Base-by-base conservation (phyloP, 805 yeast species). In the Schwanniomyces vanrijiae region DNA sequence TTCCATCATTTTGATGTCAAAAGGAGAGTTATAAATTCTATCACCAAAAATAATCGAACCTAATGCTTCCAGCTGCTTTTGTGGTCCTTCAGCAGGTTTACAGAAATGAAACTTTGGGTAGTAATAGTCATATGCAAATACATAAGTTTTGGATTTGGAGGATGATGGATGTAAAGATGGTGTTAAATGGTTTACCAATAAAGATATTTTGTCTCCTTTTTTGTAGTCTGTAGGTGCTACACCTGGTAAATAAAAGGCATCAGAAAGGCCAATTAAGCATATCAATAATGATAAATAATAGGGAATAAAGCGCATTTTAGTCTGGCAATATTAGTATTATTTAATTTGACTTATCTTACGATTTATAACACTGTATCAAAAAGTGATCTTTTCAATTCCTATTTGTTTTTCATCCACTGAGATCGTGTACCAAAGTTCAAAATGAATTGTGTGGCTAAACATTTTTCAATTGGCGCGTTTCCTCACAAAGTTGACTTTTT, bases 1-100 rank as follows among this genome's bases (percentile, higher is more conserved):
- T 62, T 87, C 78, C 53, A 87, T 75, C 96, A 94, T 88, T 31
- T 80, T 75, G 51, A 94, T 71, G 43, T 84, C 81, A 60, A 88
- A 90, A 5, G 98, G 97, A 8, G 98, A 90, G 60, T 88, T 84
- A 75, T 88, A 90, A 53, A 94, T 90, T 63, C 99, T 78, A 68
- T 94, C 99, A 53, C 99, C 99, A 64, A 94, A 90, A 48, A 94
- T 78, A 54, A 94, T 86, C 2, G 97, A 85, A 7, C 99, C 99
- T 44, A 94, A 76, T 9, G 95, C 85, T 68, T 90, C 98, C 53
- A 88, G 82, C 64, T 90, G 96, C 57, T 86, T 86, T 56, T 68
- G 59, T 14, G 82, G 74, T 1, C 88, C 90, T 22, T 70, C 82
- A 46, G 69, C 65, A 0, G 98, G 98, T 48, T 66, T 63, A 68